Evolutionary conservation across 768 basidiomycete species (phyloP).

Genomic region (Leccinellum rugosiceps): DNA sequence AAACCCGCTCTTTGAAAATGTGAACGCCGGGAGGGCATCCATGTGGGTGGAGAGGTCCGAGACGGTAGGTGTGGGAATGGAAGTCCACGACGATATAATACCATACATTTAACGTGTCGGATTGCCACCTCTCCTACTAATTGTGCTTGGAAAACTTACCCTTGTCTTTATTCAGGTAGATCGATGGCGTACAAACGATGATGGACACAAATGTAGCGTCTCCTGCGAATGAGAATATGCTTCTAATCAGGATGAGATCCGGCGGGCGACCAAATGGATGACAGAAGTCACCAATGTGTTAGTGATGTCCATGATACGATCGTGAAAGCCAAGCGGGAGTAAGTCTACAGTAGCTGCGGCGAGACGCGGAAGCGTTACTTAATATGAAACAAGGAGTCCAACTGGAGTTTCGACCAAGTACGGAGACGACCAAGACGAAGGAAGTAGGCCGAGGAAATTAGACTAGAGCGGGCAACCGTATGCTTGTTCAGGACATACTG

Average conservation of each 20-base stretch:
- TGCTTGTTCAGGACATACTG: neutral
- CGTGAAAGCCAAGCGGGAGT: too few relatives aligned
- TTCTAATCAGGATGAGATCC: conserved; percentile 44
- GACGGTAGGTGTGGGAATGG: too few relatives aligned
- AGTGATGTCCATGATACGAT: conserved; percentile 44
- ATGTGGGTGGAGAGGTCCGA: too few relatives aligned
- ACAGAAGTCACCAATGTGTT: conserved; percentile 55
- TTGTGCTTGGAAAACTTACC: conserved; percentile 57
- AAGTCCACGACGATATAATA: too few relatives aligned
- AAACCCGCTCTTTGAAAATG: too few relatives aligned
- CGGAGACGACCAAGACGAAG: neutral
- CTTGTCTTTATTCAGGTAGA: conserved; percentile 59
- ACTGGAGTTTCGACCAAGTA: neutral
- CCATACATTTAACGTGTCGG: too few relatives aligned
- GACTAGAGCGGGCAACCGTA: neutral
- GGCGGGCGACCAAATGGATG: conserved; percentile 30
- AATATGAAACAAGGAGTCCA: neutral
- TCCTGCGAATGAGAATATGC: conserved; percentile 55
- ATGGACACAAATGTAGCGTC: conserved; percentile 40
- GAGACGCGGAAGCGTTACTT: neutral
- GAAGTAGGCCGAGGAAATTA: too few relatives aligned
- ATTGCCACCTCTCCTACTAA: conserved; percentile 42
- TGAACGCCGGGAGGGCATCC: too few relatives aligned
- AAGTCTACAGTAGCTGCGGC: neutral
- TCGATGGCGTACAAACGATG: conserved; percentile 5